Percentiles rank a stretch among this genome's conserved stretches.
Conservation (phyloP, 2,329 filamentous ascomycete genomes). For the Xylaria sp. region DNA sequence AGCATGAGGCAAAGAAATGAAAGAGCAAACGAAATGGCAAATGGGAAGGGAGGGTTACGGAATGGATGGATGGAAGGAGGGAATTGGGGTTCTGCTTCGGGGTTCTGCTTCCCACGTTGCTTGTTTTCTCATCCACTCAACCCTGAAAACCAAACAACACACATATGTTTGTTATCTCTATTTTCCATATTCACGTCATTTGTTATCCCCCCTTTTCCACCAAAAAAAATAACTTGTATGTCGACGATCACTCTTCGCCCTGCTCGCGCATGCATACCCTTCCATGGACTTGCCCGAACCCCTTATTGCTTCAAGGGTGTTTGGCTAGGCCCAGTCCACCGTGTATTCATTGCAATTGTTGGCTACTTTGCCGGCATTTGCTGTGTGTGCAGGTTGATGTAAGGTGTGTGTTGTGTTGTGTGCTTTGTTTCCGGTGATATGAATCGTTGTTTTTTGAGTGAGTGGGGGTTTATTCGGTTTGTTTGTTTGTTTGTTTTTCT, state of each 20-base stretch:
- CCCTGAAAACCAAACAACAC: neutral
- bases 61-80: slow-evolving; percentile 5
- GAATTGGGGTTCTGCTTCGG: slow-evolving; percentile 3
- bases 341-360: no score
- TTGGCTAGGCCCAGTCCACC: no score
- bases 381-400: neutral
- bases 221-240: slow-evolving; percentile 1
- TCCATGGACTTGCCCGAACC: neutral
- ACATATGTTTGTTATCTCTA: neutral
- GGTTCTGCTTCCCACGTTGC: neutral
- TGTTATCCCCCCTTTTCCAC: neutral
- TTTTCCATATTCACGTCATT: slow-evolving; percentile 1
- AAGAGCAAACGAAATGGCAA: slow-evolving; percentile 10
- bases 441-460: no score
- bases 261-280: neutral
- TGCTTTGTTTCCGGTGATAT: neutral
- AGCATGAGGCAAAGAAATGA: slow-evolving; percentile 10
- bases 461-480: no score
- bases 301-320: no score
- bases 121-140: neutral
- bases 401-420: neutral
- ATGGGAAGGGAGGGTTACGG: slow-evolving; percentile 7
- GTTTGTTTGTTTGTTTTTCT: neutral
- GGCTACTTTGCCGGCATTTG: no score
- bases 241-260: neutral